Evolutionary conservation across 352 stramenopile genomes (phyloP).

Genomic region (Phytophthora rubi): DNA sequence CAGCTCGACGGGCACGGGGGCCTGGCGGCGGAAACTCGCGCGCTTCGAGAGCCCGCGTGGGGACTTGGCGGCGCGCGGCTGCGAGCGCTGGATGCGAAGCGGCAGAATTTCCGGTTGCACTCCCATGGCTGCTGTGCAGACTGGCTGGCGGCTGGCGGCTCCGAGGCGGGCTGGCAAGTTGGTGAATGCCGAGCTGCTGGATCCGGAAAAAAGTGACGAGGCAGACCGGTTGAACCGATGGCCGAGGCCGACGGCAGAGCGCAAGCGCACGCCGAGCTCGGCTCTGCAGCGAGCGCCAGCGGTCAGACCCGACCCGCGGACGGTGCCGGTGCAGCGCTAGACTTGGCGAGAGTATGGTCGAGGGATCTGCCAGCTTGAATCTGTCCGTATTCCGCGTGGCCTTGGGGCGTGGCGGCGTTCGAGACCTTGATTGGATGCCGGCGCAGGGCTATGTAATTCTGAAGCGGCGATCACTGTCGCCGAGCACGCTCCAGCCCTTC

Average conservation of each 20-base stretch:
- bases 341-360: slow-evolving; percentile 32
- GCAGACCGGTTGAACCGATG: slow-evolving; percentile 28
- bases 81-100: slow-evolving; percentile 33
- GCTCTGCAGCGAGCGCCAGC: slow-evolving; percentile 22
- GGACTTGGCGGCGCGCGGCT: slow-evolving; percentile 26
- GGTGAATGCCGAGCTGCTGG: slow-evolving; percentile 29
- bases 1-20: slow-evolving; percentile 30
- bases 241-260: slow-evolving; percentile 5
- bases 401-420: slow-evolving; percentile 5
- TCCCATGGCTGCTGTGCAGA: slow-evolving; percentile 31
- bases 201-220: slow-evolving; percentile 45
- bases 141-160: not conserved
- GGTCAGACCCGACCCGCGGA: slow-evolving; percentile 10
- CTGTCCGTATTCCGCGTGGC: slow-evolving; percentile 13
- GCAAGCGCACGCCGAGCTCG: not conserved
- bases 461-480: slow-evolving; percentile 7
- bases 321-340: slow-evolving; percentile 13
- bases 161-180: slow-evolving; percentile 12
- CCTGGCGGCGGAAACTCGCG: slow-evolving; percentile 32
- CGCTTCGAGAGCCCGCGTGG: slow-evolving; percentile 35
- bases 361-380: slow-evolving; percentile 18
- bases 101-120: slow-evolving; percentile 31
- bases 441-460: slow-evolving; percentile 18
- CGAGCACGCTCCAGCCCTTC: not conserved
- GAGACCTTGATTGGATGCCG: slow-evolving; percentile 15